phyloP scores from a whole-genome alignment of 2,329 filamentous ascomycete genomes.

The Pseudogymnoascus sp. region DNA sequence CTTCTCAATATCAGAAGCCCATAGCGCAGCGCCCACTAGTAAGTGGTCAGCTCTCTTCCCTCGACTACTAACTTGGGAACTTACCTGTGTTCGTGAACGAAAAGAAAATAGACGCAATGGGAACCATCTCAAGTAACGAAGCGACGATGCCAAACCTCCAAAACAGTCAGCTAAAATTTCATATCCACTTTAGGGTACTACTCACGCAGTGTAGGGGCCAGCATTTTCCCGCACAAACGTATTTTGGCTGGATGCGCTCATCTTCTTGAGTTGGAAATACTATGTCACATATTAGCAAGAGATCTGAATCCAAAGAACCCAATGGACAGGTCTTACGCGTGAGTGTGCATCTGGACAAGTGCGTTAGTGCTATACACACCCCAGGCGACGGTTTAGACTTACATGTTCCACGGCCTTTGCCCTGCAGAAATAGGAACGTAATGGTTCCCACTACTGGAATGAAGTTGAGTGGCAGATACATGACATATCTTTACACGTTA shows the following conservation, averaged over 20 bases:
- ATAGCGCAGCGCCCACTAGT: slow-evolving; percentile 79
- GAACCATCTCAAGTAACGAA: slow-evolving; percentile 76
- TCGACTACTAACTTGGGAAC: slow-evolving; percentile 11
- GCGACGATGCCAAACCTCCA: slow-evolving; percentile 67
- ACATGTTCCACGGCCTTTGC: slow-evolving; percentile 40
- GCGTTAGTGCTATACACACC: background rate
- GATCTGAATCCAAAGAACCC: background rate
- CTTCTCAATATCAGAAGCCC: slow-evolving; percentile 78
- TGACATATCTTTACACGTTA: slow-evolving; percentile 45
- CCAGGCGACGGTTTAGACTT: background rate
- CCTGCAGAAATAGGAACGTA: slow-evolving; percentile 71
- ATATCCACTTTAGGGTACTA: slow-evolving; percentile 15
- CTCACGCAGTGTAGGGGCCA: slow-evolving; percentile 74
- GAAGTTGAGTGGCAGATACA: slow-evolving; percentile 88
- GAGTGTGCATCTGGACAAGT: slow-evolving; percentile 35
- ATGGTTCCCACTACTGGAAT: slow-evolving; percentile 81
- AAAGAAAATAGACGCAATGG: slow-evolving; percentile 74
- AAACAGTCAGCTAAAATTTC: slow-evolving; percentile 6
- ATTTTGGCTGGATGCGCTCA: slow-evolving; percentile 55
- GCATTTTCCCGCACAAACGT: slow-evolving; percentile 62
- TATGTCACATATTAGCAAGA: background rate
- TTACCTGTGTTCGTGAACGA: slow-evolving; percentile 76
- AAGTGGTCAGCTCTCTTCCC: background rate
- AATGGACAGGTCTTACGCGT: slow-evolving; percentile 35
- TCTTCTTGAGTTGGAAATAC: slow-evolving; percentile 89